These are phyloP conservation scores for Pichia insulana DNA, from an alignment of 805 yeast genomes.

Conservation along the genomic window DNA sequence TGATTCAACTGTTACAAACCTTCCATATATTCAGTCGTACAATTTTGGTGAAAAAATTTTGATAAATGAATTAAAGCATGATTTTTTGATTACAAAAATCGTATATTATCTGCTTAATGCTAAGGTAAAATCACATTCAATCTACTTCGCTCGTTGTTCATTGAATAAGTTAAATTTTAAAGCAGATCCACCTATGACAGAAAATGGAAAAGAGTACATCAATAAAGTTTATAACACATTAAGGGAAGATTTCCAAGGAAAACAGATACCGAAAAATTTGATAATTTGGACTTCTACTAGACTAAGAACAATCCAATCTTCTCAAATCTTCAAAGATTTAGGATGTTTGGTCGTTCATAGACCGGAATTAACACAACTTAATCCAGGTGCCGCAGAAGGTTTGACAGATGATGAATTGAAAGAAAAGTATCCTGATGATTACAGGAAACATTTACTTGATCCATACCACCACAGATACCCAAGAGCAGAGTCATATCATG, in stretches of 20 bases:
- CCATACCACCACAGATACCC: constrained; percentile 92
- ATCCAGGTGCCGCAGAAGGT: constrained; percentile 82
- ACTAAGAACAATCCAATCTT: constrained; percentile 73
- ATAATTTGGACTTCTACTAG: constrained; percentile 96
- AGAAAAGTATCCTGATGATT: constrained; percentile 59
- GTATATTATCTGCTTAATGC: constrained; percentile 89
- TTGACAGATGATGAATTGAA: constrained; percentile 53
- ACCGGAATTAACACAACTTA: constrained; percentile 76
- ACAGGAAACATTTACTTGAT: constrained; percentile 53
- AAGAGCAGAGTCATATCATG: constrained; percentile 92
- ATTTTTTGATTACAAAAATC: constrained; percentile 83
- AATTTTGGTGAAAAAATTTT: constrained; percentile 84
- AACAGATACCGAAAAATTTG: constrained; percentile 30
- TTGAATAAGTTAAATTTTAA: constrained; percentile 49
- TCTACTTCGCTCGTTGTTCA: constrained; percentile 86
- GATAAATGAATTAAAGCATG: constrained; percentile 73
- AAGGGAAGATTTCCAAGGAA: constrained; percentile 23
- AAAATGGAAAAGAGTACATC: constrained; percentile 64
- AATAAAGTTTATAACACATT: constrained; percentile 53
- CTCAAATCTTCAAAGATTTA: constrained; percentile 51
- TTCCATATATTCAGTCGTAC: constrained; percentile 75
- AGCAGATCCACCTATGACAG: constrained; percentile 75
- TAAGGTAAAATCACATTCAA: constrained; percentile 76
- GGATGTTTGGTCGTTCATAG: constrained; percentile 66
- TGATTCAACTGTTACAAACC: constrained; percentile 35